Conservation (phyloP, 495 filamentous ascomycete species). For the Penicillium atrosanguineum region DNA sequence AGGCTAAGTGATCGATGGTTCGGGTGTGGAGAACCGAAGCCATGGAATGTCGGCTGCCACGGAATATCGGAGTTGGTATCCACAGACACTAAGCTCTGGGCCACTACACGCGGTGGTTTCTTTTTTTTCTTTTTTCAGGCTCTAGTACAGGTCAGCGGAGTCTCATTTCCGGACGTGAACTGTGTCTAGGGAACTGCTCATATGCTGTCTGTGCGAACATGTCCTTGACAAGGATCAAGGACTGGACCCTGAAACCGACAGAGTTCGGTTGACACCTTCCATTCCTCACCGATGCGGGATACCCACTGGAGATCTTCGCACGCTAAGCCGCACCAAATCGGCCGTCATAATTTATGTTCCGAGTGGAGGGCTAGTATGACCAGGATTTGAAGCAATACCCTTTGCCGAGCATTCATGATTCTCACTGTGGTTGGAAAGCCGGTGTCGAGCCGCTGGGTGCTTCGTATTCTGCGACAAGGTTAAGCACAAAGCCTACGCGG, state of each 20-base stretch:
- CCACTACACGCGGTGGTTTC: too few relatives aligned
- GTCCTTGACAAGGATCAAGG: background rate
- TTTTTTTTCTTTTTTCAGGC: too few relatives aligned
- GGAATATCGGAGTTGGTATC: constrained; percentile 1
- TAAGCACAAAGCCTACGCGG: background rate
- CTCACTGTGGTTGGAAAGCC: background rate
- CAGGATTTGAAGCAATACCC: background rate
- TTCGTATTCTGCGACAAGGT: background rate
- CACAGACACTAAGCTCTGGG: background rate
- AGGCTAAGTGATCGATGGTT: background rate
- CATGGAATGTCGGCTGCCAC: background rate
- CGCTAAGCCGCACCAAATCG: constrained; percentile 14
- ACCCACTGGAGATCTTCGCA: constrained; percentile 5
- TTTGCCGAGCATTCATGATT: background rate
- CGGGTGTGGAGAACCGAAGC: constrained; percentile 6
- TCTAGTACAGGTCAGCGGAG: too few relatives aligned
- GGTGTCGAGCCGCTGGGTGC: too few relatives aligned
- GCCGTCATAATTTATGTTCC: background rate
- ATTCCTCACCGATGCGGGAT: background rate
- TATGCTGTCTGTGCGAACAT: background rate
- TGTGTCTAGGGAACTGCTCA: background rate
- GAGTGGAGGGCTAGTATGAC: background rate
- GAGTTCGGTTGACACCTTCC: constrained; percentile 13
- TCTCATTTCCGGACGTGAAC: too few relatives aligned
- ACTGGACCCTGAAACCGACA: constrained; percentile 8